Evolutionary conservation across 208 protist species (phyloP), one percentile per base, ranked within the genome.

Genomic region (Balamuthia mandrillaris): DNA sequence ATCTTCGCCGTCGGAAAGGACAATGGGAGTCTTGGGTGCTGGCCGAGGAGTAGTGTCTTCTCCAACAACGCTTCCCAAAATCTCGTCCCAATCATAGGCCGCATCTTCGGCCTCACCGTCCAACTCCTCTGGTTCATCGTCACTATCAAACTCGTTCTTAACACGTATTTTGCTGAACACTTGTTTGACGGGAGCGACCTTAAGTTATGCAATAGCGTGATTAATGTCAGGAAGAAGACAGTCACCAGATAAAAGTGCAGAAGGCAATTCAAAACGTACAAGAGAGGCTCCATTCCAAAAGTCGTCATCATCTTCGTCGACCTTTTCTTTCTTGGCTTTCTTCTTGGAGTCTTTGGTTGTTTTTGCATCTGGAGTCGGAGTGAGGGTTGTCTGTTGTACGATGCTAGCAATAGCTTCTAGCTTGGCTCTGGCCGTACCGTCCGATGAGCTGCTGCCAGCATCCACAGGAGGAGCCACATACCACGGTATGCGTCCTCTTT

Each of bases 401-500:
- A n/a, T n/a, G n/a, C n/a, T n/a, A n/a, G 47, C 16, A 54, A 54
- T 14, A 54, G 47, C 47, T 21, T 54, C 47, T 14, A 54, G 47
- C 47, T 54, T 54, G 47, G 47, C 47, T 14, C 47, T 14, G 47
- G 47, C 47, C 16, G 47, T 21, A 21, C 21, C 47, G 16, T 54
- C 47, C 16, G 70, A 14, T n/a, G 18, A 49, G 16, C 42, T 79
- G 70, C 52, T 21, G 27, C 14, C 33, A 10, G 45, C 42, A 6
- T 86, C 83, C 44, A 70, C 41, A 1, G 45, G 56, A 41, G 51
- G 63, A 52, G 45, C 68, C 21, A 3, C 42, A 49, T 47, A 58
- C 68, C 68, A 99, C 12, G 98, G 98, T 12, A 99, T 88, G 49
- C 91, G 88, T 37, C 98, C 98, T 51, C 98, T 90, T 88, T 98